Evolutionary conservation across 306 rosid genomes (phyloP), one percentile per base, ranked within the genome.

Genomic region (Vachellia collinsii): DNA sequence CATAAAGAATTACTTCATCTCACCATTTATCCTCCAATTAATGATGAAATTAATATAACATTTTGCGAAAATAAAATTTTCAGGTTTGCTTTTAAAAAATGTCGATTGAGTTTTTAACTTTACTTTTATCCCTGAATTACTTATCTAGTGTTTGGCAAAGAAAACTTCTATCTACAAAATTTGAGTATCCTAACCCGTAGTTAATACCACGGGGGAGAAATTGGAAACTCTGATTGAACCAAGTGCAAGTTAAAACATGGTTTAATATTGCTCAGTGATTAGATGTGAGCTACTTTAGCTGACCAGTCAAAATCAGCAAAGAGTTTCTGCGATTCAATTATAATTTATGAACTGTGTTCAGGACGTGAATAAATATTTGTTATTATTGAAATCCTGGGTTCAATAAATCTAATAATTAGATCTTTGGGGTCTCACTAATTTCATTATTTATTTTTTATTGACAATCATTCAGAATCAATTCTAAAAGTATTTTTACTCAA

Each of bases 301-400:
- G 58, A 51, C 17, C 8, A 51, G 6, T 51, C 17, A 17, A 19
- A 53, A 43, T 9, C 11, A 56, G 11, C 19, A 11, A 61, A 23
- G 68, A 62, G 41, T 25, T 29, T 12, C 4, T 10, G 13, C 20
- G 12, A 25, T 29, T 62, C 68, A 12, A 61, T 22, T 13, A 41
- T 29, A 29, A 6, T 29, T 62, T 12, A 48, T 11, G 36, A 50
- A 62, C 12, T 4, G 68, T 11, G 41, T 4, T 50, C n/a, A 11
- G 9, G 19, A 12, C n/a, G 17, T 29, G 4, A 12, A 12, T 62
- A 62, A 11, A 25, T 5, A 29, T 62, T 25, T 29, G 13, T 29
- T 62, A n/a, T 61, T 61, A 62, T 29, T 62, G 68, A 62, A 29
- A 62, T 62, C 29, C 68, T 62, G 29, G 29, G 12, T 62, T 62